These are phyloP conservation scores for Castanospermum australe DNA, from an alignment of 306 rosid species.

Conservation along the genomic window DNA sequence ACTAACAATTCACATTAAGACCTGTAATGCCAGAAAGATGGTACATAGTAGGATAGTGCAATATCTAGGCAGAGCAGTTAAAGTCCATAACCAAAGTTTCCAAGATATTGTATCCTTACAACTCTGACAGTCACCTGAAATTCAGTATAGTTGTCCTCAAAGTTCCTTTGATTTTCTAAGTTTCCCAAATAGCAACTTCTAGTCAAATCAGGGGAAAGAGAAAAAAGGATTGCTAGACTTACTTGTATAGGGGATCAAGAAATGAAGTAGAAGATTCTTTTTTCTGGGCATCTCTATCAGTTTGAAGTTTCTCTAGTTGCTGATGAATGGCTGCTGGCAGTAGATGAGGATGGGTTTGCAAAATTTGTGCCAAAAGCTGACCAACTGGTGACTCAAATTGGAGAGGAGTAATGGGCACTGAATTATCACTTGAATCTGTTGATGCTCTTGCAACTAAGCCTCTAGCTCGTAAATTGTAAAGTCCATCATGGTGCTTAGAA, in stretches of 20 bases:
- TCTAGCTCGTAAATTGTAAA: constrained; percentile 58
- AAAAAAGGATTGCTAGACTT: constrained; percentile 20
- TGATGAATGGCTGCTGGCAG: constrained; percentile 83
- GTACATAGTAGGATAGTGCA: neutral
- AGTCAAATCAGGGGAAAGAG: constrained; percentile 7
- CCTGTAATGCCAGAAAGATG: neutral
- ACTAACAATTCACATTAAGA: neutral
- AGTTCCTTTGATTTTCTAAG: neutral
- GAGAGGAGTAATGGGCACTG: constrained; percentile 71
- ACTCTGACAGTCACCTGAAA: neutral
- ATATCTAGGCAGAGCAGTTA: neutral
- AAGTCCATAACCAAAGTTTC: neutral
- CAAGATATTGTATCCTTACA: neutral
- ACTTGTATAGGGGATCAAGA: constrained; percentile 74
- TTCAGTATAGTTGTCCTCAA: neutral
- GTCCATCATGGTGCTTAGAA: constrained; percentile 48
- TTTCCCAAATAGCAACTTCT: neutral
- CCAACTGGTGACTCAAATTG: constrained; percentile 81
- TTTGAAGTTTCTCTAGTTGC: constrained; percentile 88
- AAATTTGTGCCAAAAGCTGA: constrained; percentile 84
- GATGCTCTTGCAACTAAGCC: constrained; percentile 66
- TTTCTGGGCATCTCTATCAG: constrained; percentile 49
- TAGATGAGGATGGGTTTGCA: constrained; percentile 87
- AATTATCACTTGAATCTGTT: constrained; percentile 57
- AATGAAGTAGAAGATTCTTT: constrained; percentile 44